Base-by-base conservation (phyloP, 495 filamentous ascomycete genomes). In the Podospora fimiseda region DNA sequence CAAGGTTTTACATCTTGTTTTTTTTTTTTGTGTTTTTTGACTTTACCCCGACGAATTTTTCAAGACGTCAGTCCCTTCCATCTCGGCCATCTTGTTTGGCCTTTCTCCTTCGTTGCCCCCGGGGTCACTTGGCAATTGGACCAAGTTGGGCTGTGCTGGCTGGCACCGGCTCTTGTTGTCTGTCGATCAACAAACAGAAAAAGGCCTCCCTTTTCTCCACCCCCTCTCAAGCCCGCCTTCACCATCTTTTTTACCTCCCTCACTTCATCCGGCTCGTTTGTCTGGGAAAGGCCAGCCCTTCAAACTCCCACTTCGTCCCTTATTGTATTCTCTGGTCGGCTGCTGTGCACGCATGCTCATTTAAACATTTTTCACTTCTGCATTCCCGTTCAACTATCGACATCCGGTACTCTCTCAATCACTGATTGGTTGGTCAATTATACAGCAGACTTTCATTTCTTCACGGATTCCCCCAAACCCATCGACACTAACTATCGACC, bases 151-250 rank as follows among this genome's bases (percentile, higher is more conserved):
- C 16, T 47, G 44, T 47, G 5, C 27, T 33, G 27, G 27, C 44
- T 47, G 44, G 44, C 44, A 15, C 15, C 44, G 8, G 44, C 33
- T 20, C 23, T 30, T 24, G 19, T 44, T 18, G 23, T 27, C n/a
- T 33, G 23, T 24, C 20, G 23, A 15, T 27, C 44, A 15, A 47
- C 15, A 15, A 22, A 38, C n/a, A 52, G 50, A 52, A 37, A 52
- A 44, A 52, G 36, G 41, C 19, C 21, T 23, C n/a, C 16, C 40
- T 27, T 37, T 42, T 44, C 41, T 40, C 40, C 24, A 15, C 24
- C 22, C 23, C 21, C 19, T 20, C 40, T 6, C 27, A 11, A 5
- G 11, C 16, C n/a, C 9, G 20, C 44, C 11, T 15, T 33, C 21
- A 23, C 44, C 15, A 2, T 47, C 44, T 47, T n/a, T n/a, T n/a